Conservation (phyloP, 108 stramenopile species). For the Pseudonitzschia multistriata region DNA sequence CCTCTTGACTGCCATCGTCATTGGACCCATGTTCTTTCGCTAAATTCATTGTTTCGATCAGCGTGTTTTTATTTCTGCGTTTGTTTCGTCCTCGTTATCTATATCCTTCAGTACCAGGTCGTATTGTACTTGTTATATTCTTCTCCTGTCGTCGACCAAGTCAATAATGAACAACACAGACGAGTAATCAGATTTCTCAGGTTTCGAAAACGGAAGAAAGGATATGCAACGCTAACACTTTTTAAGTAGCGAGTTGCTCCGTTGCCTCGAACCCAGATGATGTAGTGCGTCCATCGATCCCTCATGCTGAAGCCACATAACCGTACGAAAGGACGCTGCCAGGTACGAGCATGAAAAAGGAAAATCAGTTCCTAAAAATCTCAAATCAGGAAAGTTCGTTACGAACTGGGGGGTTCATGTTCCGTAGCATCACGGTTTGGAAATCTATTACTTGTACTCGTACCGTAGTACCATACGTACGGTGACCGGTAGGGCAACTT, state of each 20-base stretch:
- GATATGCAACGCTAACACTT: background rate
- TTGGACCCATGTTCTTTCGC: slow-evolving; percentile 4
- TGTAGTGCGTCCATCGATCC: background rate
- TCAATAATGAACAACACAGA: too few species aligned
- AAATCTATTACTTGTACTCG: too few species aligned
- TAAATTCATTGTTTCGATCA: slow-evolving; percentile 12
- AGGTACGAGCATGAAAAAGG: background rate
- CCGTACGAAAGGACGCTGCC: background rate
- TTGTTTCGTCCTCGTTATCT: background rate
- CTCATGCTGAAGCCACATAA: background rate
- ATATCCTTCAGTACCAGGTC: too few species aligned
- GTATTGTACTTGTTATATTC: too few species aligned
- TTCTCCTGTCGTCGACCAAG: too few species aligned
- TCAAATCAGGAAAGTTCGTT: background rate
- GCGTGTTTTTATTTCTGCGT: too few species aligned
- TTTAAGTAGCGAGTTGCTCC: background rate
- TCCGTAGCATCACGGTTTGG: too few species aligned
- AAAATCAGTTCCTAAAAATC: background rate
- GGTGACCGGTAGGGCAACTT: background rate
- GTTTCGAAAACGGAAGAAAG: background rate
- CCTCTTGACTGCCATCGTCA: slow-evolving; percentile 36
- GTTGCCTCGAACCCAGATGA: background rate
- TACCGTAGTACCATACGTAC: too few species aligned
- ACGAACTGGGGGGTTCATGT: too few species aligned
- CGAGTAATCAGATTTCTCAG: too few species aligned